These are phyloP conservation scores for Naganishia friedmannii DNA, from an alignment of 768 basidiomycete genomes.

Conservation along the genomic window DNA sequence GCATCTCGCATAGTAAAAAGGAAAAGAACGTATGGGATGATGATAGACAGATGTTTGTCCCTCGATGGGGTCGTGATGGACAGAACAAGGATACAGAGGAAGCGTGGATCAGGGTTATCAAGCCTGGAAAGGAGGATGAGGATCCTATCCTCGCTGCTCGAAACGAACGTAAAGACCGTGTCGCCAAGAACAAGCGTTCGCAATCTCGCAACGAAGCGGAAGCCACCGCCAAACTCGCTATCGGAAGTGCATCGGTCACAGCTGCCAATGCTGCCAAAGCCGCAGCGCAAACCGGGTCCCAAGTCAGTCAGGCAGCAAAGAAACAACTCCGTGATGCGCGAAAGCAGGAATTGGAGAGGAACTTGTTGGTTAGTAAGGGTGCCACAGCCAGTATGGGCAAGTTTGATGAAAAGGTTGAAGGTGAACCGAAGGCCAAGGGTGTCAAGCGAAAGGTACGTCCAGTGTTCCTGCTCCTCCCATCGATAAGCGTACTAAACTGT, in stretches of 20 bases:
- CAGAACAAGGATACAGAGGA: slow-evolving; percentile 83
- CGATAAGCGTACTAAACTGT: neutral
- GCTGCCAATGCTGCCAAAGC: slow-evolving; percentile 35
- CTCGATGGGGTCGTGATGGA: slow-evolving; percentile 76
- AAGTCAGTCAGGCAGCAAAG: slow-evolving; percentile 34
- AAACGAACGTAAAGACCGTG: slow-evolving; percentile 72
- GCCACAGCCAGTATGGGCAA: slow-evolving; percentile 92
- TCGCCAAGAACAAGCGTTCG: slow-evolving; percentile 81
- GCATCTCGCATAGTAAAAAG: slow-evolving; percentile 73
- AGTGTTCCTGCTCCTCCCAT: neutral
- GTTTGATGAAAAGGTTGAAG: slow-evolving; percentile 84
- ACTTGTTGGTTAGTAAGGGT: slow-evolving; percentile 68
- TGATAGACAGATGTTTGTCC: slow-evolving; percentile 86
- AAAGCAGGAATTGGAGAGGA: slow-evolving; percentile 71
- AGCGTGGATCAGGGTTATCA: slow-evolving; percentile 90
- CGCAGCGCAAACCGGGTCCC: neutral
- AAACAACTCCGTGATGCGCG: slow-evolving; percentile 56
- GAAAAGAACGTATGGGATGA: slow-evolving; percentile 91
- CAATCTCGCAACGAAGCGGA: slow-evolving; percentile 68
- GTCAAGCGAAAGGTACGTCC: slow-evolving; percentile 84
- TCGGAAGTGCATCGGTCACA: slow-evolving; percentile 9
- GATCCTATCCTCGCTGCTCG: slow-evolving; percentile 76
- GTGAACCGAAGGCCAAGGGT: slow-evolving; percentile 80
- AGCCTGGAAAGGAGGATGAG: slow-evolving; percentile 70
- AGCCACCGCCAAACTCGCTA: slow-evolving; percentile 52